A percentile compares a stretch with the other conserved stretches of the same genome.
These are phyloP conservation scores for Entrophospora sp. DNA, from an alignment of 192 early-diverging fungal species.

Conservation along the genomic window DNA sequence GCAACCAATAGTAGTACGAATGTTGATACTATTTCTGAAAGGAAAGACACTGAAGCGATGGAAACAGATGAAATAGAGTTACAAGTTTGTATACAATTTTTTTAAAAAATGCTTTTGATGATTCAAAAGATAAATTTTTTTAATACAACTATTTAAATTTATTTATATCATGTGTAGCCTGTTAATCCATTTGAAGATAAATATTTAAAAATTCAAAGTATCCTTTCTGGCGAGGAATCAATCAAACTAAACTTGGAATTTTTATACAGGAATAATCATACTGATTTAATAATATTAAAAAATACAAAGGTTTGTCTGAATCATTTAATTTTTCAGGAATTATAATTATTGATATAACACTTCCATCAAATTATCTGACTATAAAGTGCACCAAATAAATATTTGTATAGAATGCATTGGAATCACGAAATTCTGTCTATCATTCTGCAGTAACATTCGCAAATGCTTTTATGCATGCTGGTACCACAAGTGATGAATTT, in stretches of 20 bases:
- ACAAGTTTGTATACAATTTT: slow-evolving; percentile 14
- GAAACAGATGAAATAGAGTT: slow-evolving; percentile 15
- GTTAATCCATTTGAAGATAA: slow-evolving; percentile 17
- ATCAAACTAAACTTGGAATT: slow-evolving; percentile 94
- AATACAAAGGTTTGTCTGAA: slow-evolving; percentile 73
- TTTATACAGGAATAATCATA: slow-evolving; percentile 90
- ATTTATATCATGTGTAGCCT: not conserved
- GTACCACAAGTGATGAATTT: slow-evolving; percentile 97
- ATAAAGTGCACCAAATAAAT: no score
- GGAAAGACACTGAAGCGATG: no score
- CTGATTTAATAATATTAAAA: slow-evolving; percentile 93
- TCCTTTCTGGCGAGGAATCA: slow-evolving; percentile 83
- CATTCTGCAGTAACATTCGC: slow-evolving; percentile 94
- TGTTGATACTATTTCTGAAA: no score
- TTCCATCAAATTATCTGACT: no score
- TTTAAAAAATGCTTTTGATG: no score
- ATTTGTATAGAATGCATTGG: slow-evolving; percentile 62
- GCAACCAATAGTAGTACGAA: no score
- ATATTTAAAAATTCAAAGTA: slow-evolving; percentile 59
- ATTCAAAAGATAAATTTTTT: no score
- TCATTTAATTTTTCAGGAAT: no score
- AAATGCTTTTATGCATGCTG: slow-evolving; percentile 97
- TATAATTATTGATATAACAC: no score
- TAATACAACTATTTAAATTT: not conserved
- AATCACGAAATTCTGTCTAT: slow-evolving; percentile 83